A percentile compares a stretch with the other conserved stretches of the same genome.
These are phyloP conservation scores for Ophiostoma sp. DNA, from an alignment of 2,329 filamentous ascomycete species.

Conservation along the genomic window DNA sequence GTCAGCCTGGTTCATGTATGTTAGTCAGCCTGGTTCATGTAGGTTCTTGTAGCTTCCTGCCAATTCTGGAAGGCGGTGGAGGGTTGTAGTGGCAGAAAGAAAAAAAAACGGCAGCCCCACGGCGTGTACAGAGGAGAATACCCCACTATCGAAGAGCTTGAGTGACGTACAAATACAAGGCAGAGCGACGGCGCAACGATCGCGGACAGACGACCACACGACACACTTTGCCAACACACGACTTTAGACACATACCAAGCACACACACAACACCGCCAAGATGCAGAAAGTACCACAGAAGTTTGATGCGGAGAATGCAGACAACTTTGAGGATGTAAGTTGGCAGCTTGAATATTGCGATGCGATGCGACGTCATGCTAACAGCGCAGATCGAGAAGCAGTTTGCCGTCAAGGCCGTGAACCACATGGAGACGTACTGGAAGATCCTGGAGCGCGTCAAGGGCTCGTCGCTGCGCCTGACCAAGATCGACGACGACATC, in stretches of 20 bases:
- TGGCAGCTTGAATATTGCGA: not conserved
- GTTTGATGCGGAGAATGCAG: constrained; percentile 55
- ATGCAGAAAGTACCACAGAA: constrained; percentile 43
- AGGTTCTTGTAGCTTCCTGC: constrained; percentile 22
- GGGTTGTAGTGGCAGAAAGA: not conserved
- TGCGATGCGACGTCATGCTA: not conserved
- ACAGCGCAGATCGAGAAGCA: constrained; percentile 91
- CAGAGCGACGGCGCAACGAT: not conserved
- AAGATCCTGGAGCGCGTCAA: constrained; percentile 84
- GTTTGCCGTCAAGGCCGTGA: constrained; percentile 95
- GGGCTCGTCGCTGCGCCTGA: constrained; percentile 83
- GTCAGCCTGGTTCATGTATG: not conserved
- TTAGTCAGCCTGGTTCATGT: constrained; percentile 10
- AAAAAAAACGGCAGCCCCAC: not conserved
- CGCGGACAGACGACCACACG: not conserved
- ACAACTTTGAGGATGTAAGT: constrained; percentile 53
- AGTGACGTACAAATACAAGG: constrained; percentile 14
- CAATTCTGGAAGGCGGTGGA: constrained; percentile 20
- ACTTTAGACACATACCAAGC: not conserved
- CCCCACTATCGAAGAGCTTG: constrained; percentile 13
- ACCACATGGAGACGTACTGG: constrained; percentile 98
- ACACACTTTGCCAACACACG: not conserved
- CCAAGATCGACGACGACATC: constrained; percentile 93
- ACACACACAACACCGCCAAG: constrained; percentile 27
- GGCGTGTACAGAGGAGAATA: not conserved